Base-by-base conservation (phyloP, 108 stramenopile genomes). In the Mayamaea pseudoterrestris region DNA sequence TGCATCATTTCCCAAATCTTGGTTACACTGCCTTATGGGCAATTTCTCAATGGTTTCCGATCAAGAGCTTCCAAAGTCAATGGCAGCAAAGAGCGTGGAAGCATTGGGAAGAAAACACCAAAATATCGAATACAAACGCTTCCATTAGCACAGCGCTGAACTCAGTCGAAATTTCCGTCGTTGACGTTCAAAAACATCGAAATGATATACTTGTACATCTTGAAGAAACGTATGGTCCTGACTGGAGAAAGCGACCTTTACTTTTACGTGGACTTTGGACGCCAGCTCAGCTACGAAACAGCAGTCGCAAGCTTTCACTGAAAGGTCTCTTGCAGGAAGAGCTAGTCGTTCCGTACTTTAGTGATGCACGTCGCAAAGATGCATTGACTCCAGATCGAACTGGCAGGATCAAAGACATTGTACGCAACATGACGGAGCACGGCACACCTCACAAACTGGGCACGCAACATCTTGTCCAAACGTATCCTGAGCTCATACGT, bases 391-490 rank as follows among this genome's bases (percentile, higher is more conserved):
- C 87, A 5, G 71, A 83, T 55, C 54, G 41, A 0, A n/a, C 43
- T n/a, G 66, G 59, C 13, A 18, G 51, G 13, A 41, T 63, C 22
- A 24, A 13, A 32, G 56, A 45, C 21, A 63, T 89, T 29, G 51
- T 58, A 5, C 35, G 40, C 31, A 75, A 75, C 32, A 51, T 67
- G 11, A 55, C 74, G 9, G 29, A 45, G 2, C 47, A 61, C 0
- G 39, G 53, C 3, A 14, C 29, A 9, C 76, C 79, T 13, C 63
- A 78, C 60, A 89, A 89, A 54, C 81, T 89, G 56, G 82, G 78
- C n/a, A 71, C 78, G 0, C 87, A 89, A 46, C 47, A 69, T 7
- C 40, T 82, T 40, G 49, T 82, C 0, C 66, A 77, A 39, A 9
- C 49, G 9, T 42, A 74, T 64, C 80, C 82, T 14, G 58, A 73